Evolutionary conservation across 2,329 filamentous ascomycete genomes (phyloP), one percentile per base, ranked within the genome.

Genomic region (Drechslerella coelobrocha): DNA sequence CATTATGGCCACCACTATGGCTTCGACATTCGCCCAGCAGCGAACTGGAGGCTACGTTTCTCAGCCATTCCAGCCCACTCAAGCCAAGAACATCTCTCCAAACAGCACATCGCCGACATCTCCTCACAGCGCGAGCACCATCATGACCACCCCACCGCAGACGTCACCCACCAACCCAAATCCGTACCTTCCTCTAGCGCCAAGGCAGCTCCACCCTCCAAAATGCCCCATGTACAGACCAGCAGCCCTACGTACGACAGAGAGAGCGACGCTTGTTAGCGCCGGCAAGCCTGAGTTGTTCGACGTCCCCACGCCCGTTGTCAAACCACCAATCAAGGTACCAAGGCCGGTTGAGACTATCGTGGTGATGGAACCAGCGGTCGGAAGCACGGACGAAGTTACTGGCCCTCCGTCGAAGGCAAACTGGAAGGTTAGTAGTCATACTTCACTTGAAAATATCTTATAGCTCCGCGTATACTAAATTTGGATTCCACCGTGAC

Each of bases 191-290:
- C 59, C 66, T 29, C 51, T 62, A 2, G 74, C 74, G 6, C 75
- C 72, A 21, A 71, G 74, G 39, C 75, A 76, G 41, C 73, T 76
- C 14, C 74, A 76, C 47, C 74, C 75, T 7, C 75, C 74, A 50
- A 76, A 76, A 63, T 75, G 73, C 37, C 73, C 75, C 39, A 72
- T 76, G 24, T 76, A 76, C 57, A 72, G 75, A 47, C 75, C 75
- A 4, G 75, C 75, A 21, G 75, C 75, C 45, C 74, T 76, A 27
- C 73, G 75, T 47, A 74, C 75, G 19, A 76, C 75, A 21, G 75
- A 76, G 68, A 55, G 74, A 29, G 69, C 74, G 12, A 68, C 63
- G 37, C 65, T 72, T 26, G 29, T 61, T 19, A 51, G 52, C n/a
- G 55, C 51, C 19, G 65, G 60, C 57, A 71, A 73, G 61, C 24